Conservation (phyloP, 495 filamentous ascomycete species). For the Clohesyomyces aquaticus region DNA sequence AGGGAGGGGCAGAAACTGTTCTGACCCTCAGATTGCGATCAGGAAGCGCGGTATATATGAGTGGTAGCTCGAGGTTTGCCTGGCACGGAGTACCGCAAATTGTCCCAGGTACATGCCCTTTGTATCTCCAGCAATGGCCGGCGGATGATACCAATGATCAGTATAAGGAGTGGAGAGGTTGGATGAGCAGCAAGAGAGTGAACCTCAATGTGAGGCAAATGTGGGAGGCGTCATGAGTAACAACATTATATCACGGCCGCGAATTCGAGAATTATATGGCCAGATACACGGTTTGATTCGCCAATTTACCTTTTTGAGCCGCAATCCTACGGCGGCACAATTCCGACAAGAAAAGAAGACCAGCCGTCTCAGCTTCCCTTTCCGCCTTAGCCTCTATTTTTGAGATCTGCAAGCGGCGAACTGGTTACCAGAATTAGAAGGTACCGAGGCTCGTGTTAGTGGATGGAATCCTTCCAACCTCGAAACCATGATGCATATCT, state of each 20-base stretch:
- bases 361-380: no score
- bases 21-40: slow-evolving; percentile 71
- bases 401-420: no score
- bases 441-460: no score
- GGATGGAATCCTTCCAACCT: no score
- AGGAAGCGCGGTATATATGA: slow-evolving; percentile 84
- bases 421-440: no score
- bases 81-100: slow-evolving; percentile 95
- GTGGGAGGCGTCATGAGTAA: slow-evolving; percentile 55
- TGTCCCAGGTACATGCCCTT: slow-evolving; percentile 74
- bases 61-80: slow-evolving; percentile 74
- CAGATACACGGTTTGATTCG: not conserved
- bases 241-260: no score
- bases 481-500: no score
- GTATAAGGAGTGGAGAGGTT: slow-evolving; percentile 46
- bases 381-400: no score
- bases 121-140: slow-evolving; percentile 76
- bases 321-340: no score
- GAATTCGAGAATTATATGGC: no score
- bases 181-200: slow-evolving; percentile 79
- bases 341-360: no score
- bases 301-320: no score
- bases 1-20: slow-evolving; percentile 39
- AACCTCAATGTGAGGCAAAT: slow-evolving; percentile 94
- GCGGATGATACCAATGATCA: slow-evolving; percentile 43